Evolutionary conservation across 2,329 filamentous ascomycete genomes (phyloP).

Genomic region (Ilyonectria sp.): DNA sequence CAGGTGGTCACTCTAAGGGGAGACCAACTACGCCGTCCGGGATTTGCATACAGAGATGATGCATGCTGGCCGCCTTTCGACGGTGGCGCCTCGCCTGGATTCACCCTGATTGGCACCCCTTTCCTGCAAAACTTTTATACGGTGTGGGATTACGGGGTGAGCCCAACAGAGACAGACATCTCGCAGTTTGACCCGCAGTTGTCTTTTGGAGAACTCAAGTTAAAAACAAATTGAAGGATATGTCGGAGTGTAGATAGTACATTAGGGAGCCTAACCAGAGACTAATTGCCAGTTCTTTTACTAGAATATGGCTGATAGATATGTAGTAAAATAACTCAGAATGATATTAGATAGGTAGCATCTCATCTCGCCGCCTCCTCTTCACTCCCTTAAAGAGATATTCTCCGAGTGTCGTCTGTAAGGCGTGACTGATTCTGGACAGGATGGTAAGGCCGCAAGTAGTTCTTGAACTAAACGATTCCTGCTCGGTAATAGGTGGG

Average conservation of each 20-base stretch:
- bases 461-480: too few species aligned
- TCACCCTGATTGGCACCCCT: constrained; percentile 52
- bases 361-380: too few species aligned
- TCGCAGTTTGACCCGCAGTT: constrained; percentile 38
- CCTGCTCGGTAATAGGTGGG: too few species aligned
- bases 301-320: too few species aligned
- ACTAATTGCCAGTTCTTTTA: too few species aligned
- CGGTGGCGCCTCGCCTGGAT: constrained; percentile 39
- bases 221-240: background rate
- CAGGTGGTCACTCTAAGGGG: constrained; percentile 51
- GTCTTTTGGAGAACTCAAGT: constrained; percentile 45
- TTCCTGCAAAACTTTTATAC: constrained; percentile 53
- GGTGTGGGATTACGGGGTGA: constrained; percentile 52
- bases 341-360: too few species aligned
- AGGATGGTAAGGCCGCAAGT: too few species aligned
- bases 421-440: too few species aligned
- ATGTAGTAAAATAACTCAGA: too few species aligned
- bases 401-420: too few species aligned
- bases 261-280: too few species aligned
- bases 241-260: background rate
- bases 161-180: constrained; percentile 20
- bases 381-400: too few species aligned
- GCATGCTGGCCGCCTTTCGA: constrained; percentile 57
- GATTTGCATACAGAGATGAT: constrained; percentile 51
- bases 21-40: constrained; percentile 50